Evolutionary conservation across 1,284 basidiomycete species (phyloP), one percentile per base, ranked within the genome.

Genomic region (Hymenochaete sp.): DNA sequence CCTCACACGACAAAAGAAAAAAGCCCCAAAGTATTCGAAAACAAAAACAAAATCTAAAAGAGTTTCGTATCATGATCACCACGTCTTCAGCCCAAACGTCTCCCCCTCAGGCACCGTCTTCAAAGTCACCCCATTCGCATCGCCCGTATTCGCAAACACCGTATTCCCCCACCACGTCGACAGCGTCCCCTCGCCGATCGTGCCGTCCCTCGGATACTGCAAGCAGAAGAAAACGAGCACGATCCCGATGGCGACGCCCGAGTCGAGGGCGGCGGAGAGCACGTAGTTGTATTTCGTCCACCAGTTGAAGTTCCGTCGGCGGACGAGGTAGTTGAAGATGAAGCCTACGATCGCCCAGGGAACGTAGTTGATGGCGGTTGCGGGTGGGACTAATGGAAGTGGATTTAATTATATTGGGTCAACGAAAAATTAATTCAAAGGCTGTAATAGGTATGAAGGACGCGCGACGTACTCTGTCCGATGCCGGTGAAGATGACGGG

Each of bases 81-180:
- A 49, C 25, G 29, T 35, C 31, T 37, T 18, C 8, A 43, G 47
- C 8, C 49, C 49, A 38, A 51, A 51, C 28, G 42, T 51, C 19
- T 37, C n/a, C 31, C 49, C 49, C 11, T 21, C 16, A 7, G 45
- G 18, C 21, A 47, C 27, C 31, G 45, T 47, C 28, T 25, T 43
- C 2, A 51, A 27, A 13, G 41, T 25, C 5, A 41, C 42, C n/a
- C 24, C 26, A 10, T 47, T 22, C 35, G 29, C 47, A 25, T 77
- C 74, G 2, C 65, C 70, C 28, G 68, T 77, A 6, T 66, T 63
- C 42, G 47, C 46, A 46, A 58, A 67, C 6, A 74, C 75, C 0
- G 66, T 74, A 52, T 85, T 85, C 13, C 83, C 83, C 83, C 82
- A 86, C 83, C 82, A 86, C 2, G 45, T 45, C 52, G 75, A 72